Evolutionary conservation across 352 stramenopile genomes (phyloP).

Genomic region (Salisapilia sapeloensis): DNA sequence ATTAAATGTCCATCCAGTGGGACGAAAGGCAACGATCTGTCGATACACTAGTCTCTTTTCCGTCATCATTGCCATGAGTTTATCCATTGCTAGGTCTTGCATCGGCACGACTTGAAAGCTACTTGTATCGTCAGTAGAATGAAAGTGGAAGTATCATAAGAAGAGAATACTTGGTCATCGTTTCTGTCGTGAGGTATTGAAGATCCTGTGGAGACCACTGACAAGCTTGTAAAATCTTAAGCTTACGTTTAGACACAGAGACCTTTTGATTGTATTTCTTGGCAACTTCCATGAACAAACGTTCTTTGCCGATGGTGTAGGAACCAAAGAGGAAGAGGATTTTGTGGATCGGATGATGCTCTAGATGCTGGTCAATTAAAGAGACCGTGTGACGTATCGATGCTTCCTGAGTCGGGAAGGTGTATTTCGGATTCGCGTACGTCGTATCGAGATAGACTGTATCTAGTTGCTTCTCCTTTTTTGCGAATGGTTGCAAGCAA

Average conservation of each 20-base stretch:
- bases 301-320: constrained; percentile 96
- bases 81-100: constrained; percentile 87
- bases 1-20: constrained; percentile 86
- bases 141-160: constrained; percentile 1
- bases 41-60: constrained; percentile 55
- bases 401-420: constrained; percentile 80
- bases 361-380: constrained; percentile 35
- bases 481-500: constrained; percentile 22
- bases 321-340: constrained; percentile 90
- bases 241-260: constrained; percentile 59
- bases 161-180: constrained; percentile 43
- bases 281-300: constrained; percentile 91
- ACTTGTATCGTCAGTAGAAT: constrained; percentile 1
- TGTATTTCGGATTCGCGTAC: constrained; percentile 91
- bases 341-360: constrained; percentile 24
- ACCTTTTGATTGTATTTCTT: constrained; percentile 50
- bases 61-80: constrained; percentile 35
- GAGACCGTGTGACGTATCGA: constrained; percentile 38
- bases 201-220: constrained; percentile 69
- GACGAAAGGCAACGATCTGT: constrained; percentile 88
- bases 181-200: constrained; percentile 76
- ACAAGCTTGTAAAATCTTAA: constrained; percentile 78
- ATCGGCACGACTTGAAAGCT: constrained; percentile 89
- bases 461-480: constrained; percentile 23
- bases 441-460: constrained; percentile 94